These are phyloP conservation scores for Fusarium albidum DNA, from an alignment of 2,329 filamentous ascomycete genomes.

Conservation along the genomic window DNA sequence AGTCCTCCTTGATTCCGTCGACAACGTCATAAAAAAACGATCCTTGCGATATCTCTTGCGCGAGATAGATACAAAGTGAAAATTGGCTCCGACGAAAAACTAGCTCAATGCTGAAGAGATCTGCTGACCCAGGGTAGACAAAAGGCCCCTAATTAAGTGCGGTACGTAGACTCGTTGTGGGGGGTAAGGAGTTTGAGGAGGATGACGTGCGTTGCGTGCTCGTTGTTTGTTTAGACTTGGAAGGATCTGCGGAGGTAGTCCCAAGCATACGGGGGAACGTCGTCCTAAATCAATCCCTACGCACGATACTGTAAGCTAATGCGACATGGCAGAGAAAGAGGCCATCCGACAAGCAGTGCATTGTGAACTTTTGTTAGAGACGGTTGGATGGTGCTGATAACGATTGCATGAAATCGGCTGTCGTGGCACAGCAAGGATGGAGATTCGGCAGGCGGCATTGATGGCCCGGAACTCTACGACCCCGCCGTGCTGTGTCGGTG, in stretches of 20 bases:
- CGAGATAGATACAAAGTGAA: too few species aligned
- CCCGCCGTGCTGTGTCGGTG: not conserved
- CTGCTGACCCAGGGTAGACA: constrained; percentile 12
- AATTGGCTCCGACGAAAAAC: not conserved
- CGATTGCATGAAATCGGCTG: constrained; percentile 13
- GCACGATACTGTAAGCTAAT: constrained; percentile 29
- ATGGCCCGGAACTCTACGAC: not conserved
- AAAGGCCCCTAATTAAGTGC: constrained; percentile 9
- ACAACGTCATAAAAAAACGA: not conserved
- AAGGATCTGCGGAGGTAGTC: constrained; percentile 17
- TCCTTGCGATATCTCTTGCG: not conserved
- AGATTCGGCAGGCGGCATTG: not conserved
- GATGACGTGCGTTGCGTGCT: constrained; percentile 19
- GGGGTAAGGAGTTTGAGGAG: not conserved
- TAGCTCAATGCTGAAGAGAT: constrained; percentile 3
- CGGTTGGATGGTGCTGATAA: constrained; percentile 24
- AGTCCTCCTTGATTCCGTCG: not conserved
- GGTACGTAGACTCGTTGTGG: constrained; percentile 4
- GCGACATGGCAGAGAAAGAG: constrained; percentile 7
- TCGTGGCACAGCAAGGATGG: constrained; percentile 3
- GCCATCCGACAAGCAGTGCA: constrained; percentile 1
- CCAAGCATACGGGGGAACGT: constrained; percentile 4
- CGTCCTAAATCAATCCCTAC: constrained; percentile 1
- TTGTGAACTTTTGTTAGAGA: constrained; percentile 27
- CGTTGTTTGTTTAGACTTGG: not conserved